Evolutionary conservation across 371 early-diverging fungal genomes (phyloP), one percentile per base, ranked within the genome.

Genomic region (Syncephalis fuscata): DNA sequence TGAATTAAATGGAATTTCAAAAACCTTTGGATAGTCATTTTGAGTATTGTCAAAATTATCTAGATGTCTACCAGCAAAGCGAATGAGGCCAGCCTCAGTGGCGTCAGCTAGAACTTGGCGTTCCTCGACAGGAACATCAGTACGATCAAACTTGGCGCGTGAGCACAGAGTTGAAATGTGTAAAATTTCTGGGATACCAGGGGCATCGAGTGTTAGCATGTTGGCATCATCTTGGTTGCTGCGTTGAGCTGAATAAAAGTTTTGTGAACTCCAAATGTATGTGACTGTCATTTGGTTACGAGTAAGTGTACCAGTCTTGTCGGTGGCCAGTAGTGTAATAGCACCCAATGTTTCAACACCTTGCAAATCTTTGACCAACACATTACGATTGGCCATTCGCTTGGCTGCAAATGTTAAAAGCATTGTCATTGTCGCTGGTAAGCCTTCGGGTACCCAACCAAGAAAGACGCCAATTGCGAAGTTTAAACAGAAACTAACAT

Each of bases 331-430:
- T 9, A 89, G 65, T 16, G 95, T 94, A 41, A 95, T 89, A 1
- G 90, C 88, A 36, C 94, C 94, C 17, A 93, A 74, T n/a, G 93
- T 92, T 56, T 95, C 94, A n/a, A 95, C 92, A 51, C 89, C 92
- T 50, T 86, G 80, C 40, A 95, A 59, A 57, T 94, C 89, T 59
- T 92, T 95, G 53, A 94, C 93, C n/a, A 95, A 69, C 4, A 94
- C 90, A 51, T 92, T 80, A 50, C 76, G 69, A 11, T 61, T 47
- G 1, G 91, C 82, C 87, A 96, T 87, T 51, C 92, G 82, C 63
- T 90, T 89, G 46, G 96, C 93, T 21, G 94, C 91, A 38, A 91
- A 77, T 8, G 88, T 86, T 32, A 94, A 60, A 23, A 95, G 66
- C 66, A 93, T 79, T n/a, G 88, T 87, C 19, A 85, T 85, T 0